Percentiles rank a stretch among this genome's conserved stretches.
phyloP scores from a whole-genome alignment of 2,329 filamentous ascomycete species.

The Phyllosticta citrichinensis region DNA sequence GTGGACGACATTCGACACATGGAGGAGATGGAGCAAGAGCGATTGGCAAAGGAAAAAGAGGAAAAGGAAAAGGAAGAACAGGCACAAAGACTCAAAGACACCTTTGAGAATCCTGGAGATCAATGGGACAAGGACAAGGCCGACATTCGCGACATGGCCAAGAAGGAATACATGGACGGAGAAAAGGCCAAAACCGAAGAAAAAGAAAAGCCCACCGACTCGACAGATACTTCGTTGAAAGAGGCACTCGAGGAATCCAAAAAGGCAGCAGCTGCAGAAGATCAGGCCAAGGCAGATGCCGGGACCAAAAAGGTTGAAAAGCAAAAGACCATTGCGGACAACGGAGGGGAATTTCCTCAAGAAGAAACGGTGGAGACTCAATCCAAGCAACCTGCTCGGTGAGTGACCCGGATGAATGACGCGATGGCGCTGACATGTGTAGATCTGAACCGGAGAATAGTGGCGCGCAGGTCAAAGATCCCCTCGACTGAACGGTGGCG shows the following conservation, averaged over 20 bases:
- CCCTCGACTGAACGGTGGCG: conserved; percentile 2
- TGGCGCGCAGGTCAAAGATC: conserved; percentile 8
- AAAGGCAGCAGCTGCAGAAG: background rate
- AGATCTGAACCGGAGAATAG: background rate
- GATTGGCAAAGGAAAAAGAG: conserved; percentile 67
- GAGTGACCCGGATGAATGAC: background rate
- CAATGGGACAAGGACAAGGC: conserved; percentile 91
- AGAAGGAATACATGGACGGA: conserved; percentile 42
- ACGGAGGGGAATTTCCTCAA: background rate
- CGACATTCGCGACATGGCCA: conserved; percentile 59
- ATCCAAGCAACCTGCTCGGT: conserved; percentile 1
- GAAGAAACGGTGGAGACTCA: conserved; percentile 3
- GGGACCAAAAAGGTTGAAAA: background rate
- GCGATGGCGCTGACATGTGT: background rate
- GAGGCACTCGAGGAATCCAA: background rate
- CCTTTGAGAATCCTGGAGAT: conserved; percentile 63
- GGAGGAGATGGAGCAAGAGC: conserved; percentile 95
- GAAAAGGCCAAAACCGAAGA: conserved; percentile 22
- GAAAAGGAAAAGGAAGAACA: conserved; percentile 64
- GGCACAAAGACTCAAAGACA: conserved; percentile 66
- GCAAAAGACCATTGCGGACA: background rate
- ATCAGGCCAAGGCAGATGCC: conserved; percentile 3
- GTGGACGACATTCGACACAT: conserved; percentile 95
- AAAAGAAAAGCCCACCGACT: background rate
- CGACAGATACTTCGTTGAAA: background rate